Percentiles rank a stretch among this genome's conserved stretches.
These are phyloP conservation scores for Hypoxylon sp. DNA, from an alignment of 2,329 filamentous ascomycete genomes.

Conservation along the genomic window DNA sequence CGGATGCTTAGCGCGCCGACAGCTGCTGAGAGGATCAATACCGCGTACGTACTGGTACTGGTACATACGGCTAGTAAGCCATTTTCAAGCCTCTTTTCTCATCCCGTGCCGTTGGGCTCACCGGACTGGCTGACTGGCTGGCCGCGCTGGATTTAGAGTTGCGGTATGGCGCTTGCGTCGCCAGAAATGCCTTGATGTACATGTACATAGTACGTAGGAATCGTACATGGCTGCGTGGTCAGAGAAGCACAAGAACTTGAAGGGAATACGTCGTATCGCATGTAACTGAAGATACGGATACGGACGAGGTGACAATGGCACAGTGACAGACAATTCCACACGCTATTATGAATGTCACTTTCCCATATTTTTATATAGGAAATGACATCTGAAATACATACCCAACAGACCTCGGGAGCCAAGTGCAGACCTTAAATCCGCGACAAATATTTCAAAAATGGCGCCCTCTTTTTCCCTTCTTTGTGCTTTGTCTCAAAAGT, in stretches of 20 bases:
- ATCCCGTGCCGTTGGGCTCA: conserved; percentile 14
- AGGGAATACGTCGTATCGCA: too few relatives aligned
- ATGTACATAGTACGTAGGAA: not conserved
- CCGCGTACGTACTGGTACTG: too few relatives aligned
- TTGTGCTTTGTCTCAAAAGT: conserved; percentile 5
- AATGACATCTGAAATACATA: too few relatives aligned
- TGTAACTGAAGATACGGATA: too few relatives aligned
- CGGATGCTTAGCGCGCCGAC: conserved; percentile 21
- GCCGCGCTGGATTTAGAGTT: conserved; percentile 33
- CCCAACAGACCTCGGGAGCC: not conserved
- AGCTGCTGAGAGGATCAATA: too few relatives aligned
- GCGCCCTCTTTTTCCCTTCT: not conserved
- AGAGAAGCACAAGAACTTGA: too few relatives aligned
- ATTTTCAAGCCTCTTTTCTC: not conserved
- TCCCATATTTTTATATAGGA: too few relatives aligned
- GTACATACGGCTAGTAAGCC: too few relatives aligned
- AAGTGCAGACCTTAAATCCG: not conserved
- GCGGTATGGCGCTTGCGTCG: conserved; percentile 28
- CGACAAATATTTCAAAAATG: not conserved
- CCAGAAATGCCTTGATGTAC: not conserved
- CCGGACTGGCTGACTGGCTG: too few relatives aligned
- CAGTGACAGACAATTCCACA: too few relatives aligned
- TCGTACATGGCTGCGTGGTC: not conserved
- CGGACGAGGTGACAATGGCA: too few relatives aligned
- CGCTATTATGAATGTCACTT: too few relatives aligned